Evolutionary conservation across 495 filamentous ascomycete genomes (phyloP), one percentile per base, ranked within the genome.

Genomic region (Lentithecium fluviatile): DNA sequence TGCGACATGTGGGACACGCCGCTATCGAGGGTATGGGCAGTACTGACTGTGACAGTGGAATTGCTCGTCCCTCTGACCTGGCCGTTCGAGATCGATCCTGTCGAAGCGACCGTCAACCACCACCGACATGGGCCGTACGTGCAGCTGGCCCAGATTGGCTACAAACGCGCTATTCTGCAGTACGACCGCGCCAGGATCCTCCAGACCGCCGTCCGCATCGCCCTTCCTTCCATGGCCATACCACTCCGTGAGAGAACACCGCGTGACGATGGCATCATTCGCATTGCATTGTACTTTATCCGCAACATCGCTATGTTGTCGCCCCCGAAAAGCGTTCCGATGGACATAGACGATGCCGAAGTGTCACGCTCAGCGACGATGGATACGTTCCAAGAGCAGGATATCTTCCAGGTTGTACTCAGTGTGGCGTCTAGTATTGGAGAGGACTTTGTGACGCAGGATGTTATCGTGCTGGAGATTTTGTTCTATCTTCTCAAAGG

Each of bases 11-110:
- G 77, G 56, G 80, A 70, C 17, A 6, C 24, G 7, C 4, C 19
- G 17, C 5, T 23, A 46, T 11, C 7, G 0, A 7, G 15, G 25
- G n/a, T 54, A 17, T 1, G 25, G 40, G 15, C 12, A 13, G 12
- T 15, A 15, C 21, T 62, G 11, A 45, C 50, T 60, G 17, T 58
- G 45, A 26, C 34, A 85, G 79, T 97, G 74, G 93, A 97, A 71
- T 78, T 99, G 49, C 83, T 99, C 62, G 91, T 96, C 1, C 92
- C 93, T 26, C 78, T 99, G 67, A 99, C 94, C 25, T 97, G 93
- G 93, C 92, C 92, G 10, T 77, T 94, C 58, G 90, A 97, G 64
- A 85, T 88, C 62, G 83, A 92, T 62, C 77, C 79, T 46, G 78
- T 80, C 24, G 81, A 89, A 63, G 94, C 93, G 87, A 97, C 91